These are phyloP conservation scores for Ogataea trehalophila DNA, from an alignment of 805 yeast genomes.

Conservation along the genomic window DNA sequence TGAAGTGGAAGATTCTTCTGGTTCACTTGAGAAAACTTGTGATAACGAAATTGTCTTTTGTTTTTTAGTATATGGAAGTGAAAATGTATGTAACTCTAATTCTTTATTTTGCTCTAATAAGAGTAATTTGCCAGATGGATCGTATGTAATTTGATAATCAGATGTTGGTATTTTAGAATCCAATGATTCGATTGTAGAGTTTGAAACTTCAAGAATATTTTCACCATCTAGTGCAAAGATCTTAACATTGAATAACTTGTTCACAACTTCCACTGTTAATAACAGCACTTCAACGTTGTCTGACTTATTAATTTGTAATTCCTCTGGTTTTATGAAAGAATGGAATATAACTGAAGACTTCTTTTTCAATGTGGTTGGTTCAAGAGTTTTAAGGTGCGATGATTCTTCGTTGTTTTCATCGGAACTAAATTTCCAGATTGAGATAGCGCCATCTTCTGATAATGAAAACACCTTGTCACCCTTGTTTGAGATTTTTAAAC, in stretches of 20 bases:
- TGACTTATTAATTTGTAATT: slow-evolving; percentile 19
- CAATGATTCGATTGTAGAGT: slow-evolving; percentile 21
- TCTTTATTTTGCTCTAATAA: slow-evolving; percentile 16
- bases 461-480: slow-evolving; percentile 30
- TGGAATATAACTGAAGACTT: slow-evolving; percentile 16
- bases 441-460: slow-evolving; percentile 28
- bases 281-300: slow-evolving; percentile 18
- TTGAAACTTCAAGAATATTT: slow-evolving; percentile 26
- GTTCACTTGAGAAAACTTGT: slow-evolving; percentile 1
- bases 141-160: slow-evolving; percentile 18
- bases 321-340: slow-evolving; percentile 24
- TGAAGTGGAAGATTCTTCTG: slow-evolving; percentile 20
- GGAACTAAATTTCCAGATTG: slow-evolving; percentile 18
- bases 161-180: slow-evolving; percentile 7
- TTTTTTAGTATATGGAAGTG: slow-evolving; percentile 31
- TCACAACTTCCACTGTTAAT: slow-evolving; percentile 17
- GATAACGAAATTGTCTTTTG: slow-evolving; percentile 21
- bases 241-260: slow-evolving; percentile 18
- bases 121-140: slow-evolving; percentile 28
- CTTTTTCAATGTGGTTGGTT: slow-evolving; percentile 9
- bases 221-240: slow-evolving; percentile 23
- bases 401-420: slow-evolving; percentile 9
- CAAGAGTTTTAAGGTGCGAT: slow-evolving; percentile 2
- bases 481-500: slow-evolving; percentile 24
- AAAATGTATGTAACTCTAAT: slow-evolving; percentile 18